These are phyloP conservation scores for Cryptococcus neoformans DNA, from an alignment of 1,284 basidiomycete genomes.

Conservation along the genomic window DNA sequence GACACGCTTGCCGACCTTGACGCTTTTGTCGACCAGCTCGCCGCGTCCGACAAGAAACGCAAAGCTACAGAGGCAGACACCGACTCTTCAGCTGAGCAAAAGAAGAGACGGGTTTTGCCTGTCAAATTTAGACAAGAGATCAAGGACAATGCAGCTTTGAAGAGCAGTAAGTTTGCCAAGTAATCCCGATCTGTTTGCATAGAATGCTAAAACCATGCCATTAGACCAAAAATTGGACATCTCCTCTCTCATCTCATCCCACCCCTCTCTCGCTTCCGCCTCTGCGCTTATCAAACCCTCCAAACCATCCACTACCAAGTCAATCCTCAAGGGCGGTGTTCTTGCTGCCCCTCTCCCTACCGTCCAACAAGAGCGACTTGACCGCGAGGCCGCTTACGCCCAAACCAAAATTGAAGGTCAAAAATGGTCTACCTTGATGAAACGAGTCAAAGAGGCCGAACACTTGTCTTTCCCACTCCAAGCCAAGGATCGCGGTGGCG, in stretches of 20 bases:
- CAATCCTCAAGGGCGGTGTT: conserved; percentile 58
- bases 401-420: conserved; percentile 87
- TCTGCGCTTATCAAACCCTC: conserved; percentile 32
- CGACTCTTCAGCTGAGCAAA: conserved; percentile 59
- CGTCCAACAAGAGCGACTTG: conserved; percentile 81
- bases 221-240: conserved; percentile 47
- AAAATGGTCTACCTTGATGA: conserved; percentile 92
- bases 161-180: conserved; percentile 31
- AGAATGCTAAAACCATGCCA: conserved; percentile 5
- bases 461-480: conserved; percentile 91
- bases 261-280: conserved; percentile 62
- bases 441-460: conserved; percentile 83
- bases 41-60: conserved; percentile 63
- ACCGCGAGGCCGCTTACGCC: conserved; percentile 91
- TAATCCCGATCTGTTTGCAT: too few species aligned
- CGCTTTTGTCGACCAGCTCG: conserved; percentile 67
- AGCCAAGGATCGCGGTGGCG: conserved; percentile 57
- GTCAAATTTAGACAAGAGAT: conserved; percentile 43
- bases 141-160: conserved; percentile 34
- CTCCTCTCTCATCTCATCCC: conserved; percentile 55
- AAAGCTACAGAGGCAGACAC: conserved; percentile 65
- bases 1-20: conserved; percentile 64
- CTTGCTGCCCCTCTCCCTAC: conserved; percentile 83
- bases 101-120: conserved; percentile 48
- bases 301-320: conserved; percentile 50